Evolutionary conservation across 352 stramenopile species (phyloP), one percentile per base, ranked within the genome.

Genomic region (Blastocystis sp.): DNA sequence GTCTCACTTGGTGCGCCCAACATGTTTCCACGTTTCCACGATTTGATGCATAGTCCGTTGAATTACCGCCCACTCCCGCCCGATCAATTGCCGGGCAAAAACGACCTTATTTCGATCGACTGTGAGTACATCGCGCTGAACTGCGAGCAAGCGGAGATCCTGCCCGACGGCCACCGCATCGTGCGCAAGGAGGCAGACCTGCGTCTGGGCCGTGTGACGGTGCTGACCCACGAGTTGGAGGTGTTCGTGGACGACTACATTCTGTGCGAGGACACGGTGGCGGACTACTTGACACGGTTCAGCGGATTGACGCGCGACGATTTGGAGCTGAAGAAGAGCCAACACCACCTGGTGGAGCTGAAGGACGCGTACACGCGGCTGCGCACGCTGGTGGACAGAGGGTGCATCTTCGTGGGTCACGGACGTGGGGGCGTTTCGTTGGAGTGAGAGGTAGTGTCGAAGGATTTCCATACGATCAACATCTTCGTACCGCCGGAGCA

Each of bases 231-330:
- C 86, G 94, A 92, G 48, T 88, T 90, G 61, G 91, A 74, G 41
- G 91, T 94, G 0, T 90, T 96, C 53, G 88, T 96, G 19, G 94
- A 97, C 86, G 93, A 96, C 82, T 95, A 96, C 86, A 92, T 97
- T 53, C 70, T 95, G 19, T 92, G 92, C 23, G 90, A 90, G 77
- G 94, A 97, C 88, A 90, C 91, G 9, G 93, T 97, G 43, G 91
- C 94, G 7, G 94, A 97, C 89, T 95, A 95, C 89, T 80, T 96
- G 28, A 96, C 93, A 45, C 91, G 93, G n/a, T 97, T 97, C 89
- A 94, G 91, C 81, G 94, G 94, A 21, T 92, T 97, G 76, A 89
- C 90, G 21, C 88, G 90, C 0, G 92, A 91, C 59, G 94, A 97
- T 91, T 89, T 97, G 53, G 92, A 96, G 90, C 90, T 92, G 21